Percentiles rank a stretch among this genome's conserved stretches.
Conservation (phyloP, 2,329 filamentous ascomycete genomes). For the Aspergillus ustus region DNA sequence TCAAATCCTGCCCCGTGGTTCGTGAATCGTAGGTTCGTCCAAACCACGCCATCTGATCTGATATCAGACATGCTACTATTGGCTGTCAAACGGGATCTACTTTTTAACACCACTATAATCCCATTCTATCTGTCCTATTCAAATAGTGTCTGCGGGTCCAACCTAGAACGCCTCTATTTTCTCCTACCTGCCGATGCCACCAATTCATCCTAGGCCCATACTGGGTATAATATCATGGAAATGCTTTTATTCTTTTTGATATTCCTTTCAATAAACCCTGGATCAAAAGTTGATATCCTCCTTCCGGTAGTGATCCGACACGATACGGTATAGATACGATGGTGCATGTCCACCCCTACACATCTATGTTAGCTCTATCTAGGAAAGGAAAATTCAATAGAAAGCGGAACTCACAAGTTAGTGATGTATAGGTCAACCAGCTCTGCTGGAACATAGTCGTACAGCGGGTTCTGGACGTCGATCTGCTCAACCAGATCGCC, state of each 20-base stretch:
- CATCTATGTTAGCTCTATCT: slow-evolving; percentile 22
- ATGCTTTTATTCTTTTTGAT: slow-evolving; percentile 11
- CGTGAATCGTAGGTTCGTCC: neutral
- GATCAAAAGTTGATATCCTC: slow-evolving; percentile 61
- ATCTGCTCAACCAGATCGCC: slow-evolving; percentile 78
- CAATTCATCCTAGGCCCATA: neutral
- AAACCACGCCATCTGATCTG: no score
- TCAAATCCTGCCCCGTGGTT: slow-evolving; percentile 7
- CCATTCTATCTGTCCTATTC: neutral
- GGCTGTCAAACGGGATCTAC: no score
- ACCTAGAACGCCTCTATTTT: neutral
- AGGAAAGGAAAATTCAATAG: neutral
- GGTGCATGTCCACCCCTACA: slow-evolving; percentile 65
- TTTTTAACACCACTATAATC: no score
- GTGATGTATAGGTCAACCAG: slow-evolving; percentile 69
- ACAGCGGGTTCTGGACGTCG: slow-evolving; percentile 77
- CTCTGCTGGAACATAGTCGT: slow-evolving; percentile 80
- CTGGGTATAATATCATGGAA: slow-evolving; percentile 22
- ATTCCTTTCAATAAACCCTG: neutral
- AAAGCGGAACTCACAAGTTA: slow-evolving; percentile 66
- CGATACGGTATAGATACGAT: slow-evolving; percentile 67
- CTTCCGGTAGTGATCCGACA: slow-evolving; percentile 67
- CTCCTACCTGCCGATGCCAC: neutral
- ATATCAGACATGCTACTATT: no score
- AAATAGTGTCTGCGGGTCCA: neutral